Evolutionary conservation across 2,329 filamentous ascomycete species (phyloP), one percentile per base, ranked within the genome.

Genomic region (Pseudogymnoascus pannorum): DNA sequence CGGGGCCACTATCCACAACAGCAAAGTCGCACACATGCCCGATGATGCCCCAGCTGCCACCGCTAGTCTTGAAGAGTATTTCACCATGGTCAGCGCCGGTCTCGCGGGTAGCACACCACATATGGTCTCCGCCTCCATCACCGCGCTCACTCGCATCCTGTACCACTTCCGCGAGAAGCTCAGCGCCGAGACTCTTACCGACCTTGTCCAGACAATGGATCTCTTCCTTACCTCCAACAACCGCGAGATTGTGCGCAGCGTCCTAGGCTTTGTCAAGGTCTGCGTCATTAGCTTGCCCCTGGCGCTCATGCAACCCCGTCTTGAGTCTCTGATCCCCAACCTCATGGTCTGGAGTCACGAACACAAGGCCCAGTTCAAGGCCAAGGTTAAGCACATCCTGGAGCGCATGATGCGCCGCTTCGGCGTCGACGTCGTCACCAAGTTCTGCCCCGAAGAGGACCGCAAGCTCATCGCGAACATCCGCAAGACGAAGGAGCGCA

Each of bases 111-210:
- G 87, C 68, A 93, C 92, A 9, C 92, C 94, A 31, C 93, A 97
- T 77, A 97, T 97, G 92, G 92, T 97, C 65, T 96, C 91, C 5
- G 94, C 94, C 0, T 92, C 91, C n/a, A 92, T 99, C 72, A 97
- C 92, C 0, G 93, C 94, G 12, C 83, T 99, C 36, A 94, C 92
- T 12, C 86, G 94, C n/a, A 86, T 97, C 24, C 83, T 99, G 29
- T 97, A 92, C 75, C 89, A 97, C 72, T 99, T 96, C 79, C 88
- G 91, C 66, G 79, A 83, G 29, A 75, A 82, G 24, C 78, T 97
- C 29, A 84, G 83, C 61, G 76, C 83, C 8, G 82, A 87, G 64
- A 88, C 91, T 2, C 81, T 96, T 42, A 80, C 84, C 8, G 93
- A 97, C 66, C 80, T 99, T 7, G 91, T 99, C 8, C 88, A 95